These are phyloP conservation scores for Starmerella etchellsii DNA, from an alignment of 805 yeast species.

Conservation along the genomic window DNA sequence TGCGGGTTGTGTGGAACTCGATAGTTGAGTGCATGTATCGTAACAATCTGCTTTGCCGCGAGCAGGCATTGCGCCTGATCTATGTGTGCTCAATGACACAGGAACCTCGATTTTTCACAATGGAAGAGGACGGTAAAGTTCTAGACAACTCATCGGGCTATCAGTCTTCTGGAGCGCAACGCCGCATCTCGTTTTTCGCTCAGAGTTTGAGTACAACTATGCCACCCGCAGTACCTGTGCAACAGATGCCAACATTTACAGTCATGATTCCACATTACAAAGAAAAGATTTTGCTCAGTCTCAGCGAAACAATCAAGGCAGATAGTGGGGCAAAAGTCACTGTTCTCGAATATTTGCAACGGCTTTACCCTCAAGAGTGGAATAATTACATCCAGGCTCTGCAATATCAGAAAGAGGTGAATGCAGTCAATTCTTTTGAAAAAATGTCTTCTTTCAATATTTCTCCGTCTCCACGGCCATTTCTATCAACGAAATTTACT, in stretches of 20 bases:
- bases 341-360: constrained; percentile 65
- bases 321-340: constrained; percentile 56
- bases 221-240: constrained; percentile 54
- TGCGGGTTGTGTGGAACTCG: constrained; percentile 55
- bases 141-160: constrained; percentile 43
- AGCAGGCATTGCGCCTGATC: constrained; percentile 53
- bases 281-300: constrained; percentile 63
- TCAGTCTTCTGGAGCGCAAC: constrained; percentile 44
- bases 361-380: constrained; percentile 67
- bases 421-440: no score
- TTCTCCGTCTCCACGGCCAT: no score
- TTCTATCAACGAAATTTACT: no score
- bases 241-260: constrained; percentile 66
- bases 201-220: constrained; percentile 80
- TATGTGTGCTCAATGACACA: constrained; percentile 36
- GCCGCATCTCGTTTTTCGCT: constrained; percentile 79
- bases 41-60: constrained; percentile 63
- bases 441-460: background rate
- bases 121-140: constrained; percentile 50
- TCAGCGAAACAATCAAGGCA: constrained; percentile 63
- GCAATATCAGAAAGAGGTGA: background rate
- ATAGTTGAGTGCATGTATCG: constrained; percentile 71
- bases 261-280: constrained; percentile 79
- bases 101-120: constrained; percentile 67
- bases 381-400: constrained; percentile 56